Evolutionary conservation across 176 grass and related monocot species (phyloP), one percentile per base, ranked within the genome.

Genomic region (Puccinellia tenuiflora): DNA sequence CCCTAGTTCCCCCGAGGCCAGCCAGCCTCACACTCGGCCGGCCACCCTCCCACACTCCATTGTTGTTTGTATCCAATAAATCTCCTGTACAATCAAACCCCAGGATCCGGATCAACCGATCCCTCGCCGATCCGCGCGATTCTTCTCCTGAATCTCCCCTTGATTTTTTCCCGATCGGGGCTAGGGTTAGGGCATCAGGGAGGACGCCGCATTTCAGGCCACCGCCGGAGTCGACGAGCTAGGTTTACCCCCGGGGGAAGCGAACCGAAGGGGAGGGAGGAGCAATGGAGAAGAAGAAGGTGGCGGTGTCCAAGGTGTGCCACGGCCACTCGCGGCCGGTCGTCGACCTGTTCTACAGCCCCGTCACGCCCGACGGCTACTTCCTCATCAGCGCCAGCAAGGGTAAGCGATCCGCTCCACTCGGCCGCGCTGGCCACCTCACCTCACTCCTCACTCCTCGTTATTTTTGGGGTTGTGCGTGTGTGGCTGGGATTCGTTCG

Each of bases 371-470:
- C 28, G 97, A 99, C 54, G 93, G 97, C 20, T 96, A 93, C 84
- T 99, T 99, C 69, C 86, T 99, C 80, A 96, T 96, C 79, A 99
- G 97, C 72, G 97, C 97, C 45, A 99, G 97, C 84, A 99, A 99
- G 80, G 97, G 97, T 99, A 79, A 76, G 81, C 66, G 57, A 46
- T 56, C 42, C 21, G 13, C 18, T 14, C 64, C 18, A 0, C 25
- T 35, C 59, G 26, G 12, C 6, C 3, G 7, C 53, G 43, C 46
- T 76, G 42, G 14, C 5, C 15, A 18, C 42, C 69, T 42, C 66
- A 2, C 37, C 68, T 29, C 57, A 3, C 42, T 14, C 43, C 42
- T 45, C 42, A 14, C 6, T 40, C 5, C 0, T 79, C 24, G 42
- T 30, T 73, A 48, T 50, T 62, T 79, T 46, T 5, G n/a, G 18